These are phyloP conservation scores for Azolla pinnata DNA, from an alignment of 75 land plant species.

Conservation along the genomic window DNA sequence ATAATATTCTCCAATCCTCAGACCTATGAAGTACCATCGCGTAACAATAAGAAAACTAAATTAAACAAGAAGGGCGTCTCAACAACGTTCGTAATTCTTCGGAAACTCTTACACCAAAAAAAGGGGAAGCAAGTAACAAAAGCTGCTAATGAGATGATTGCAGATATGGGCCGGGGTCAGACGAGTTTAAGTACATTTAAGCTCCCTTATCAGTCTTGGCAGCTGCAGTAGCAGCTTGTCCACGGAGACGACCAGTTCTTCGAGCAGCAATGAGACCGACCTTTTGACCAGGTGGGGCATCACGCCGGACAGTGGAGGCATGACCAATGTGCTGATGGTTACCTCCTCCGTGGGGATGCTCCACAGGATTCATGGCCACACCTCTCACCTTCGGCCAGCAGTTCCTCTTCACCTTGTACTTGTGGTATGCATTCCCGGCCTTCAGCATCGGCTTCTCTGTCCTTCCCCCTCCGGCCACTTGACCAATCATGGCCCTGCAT, in stretches of 20 bases:
- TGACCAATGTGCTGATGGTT: constrained; percentile 55
- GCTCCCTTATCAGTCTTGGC: constrained; percentile 34
- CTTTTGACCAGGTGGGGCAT: constrained; percentile 51
- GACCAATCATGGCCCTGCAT: constrained; percentile 47
- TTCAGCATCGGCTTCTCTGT: constrained; percentile 46
- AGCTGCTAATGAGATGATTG: too few species aligned
- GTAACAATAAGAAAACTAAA: too few species aligned
- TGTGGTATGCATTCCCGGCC: constrained; percentile 45
- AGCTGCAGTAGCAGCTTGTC: constrained; percentile 53
- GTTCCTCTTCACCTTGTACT: constrained; percentile 44
- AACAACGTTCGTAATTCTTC: too few species aligned
- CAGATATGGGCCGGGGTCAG: too few species aligned
- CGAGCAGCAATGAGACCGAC: constrained; percentile 67
- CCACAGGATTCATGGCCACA: constrained; percentile 52
- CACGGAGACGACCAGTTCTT: constrained; percentile 55
- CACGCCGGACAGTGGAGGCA: constrained; percentile 42
- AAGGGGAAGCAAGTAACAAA: too few species aligned
- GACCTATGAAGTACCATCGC: too few species aligned
- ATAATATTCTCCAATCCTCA: too few species aligned
- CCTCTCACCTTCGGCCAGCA: constrained; percentile 52
- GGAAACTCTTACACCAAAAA: too few species aligned
- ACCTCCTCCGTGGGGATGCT: constrained; percentile 59
- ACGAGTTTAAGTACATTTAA: too few species aligned
- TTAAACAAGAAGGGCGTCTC: too few species aligned
- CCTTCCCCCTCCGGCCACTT: constrained; percentile 48